phyloP scores from a whole-genome alignment of 2,329 filamentous ascomycete species.

The Ramichloridium luteum region DNA sequence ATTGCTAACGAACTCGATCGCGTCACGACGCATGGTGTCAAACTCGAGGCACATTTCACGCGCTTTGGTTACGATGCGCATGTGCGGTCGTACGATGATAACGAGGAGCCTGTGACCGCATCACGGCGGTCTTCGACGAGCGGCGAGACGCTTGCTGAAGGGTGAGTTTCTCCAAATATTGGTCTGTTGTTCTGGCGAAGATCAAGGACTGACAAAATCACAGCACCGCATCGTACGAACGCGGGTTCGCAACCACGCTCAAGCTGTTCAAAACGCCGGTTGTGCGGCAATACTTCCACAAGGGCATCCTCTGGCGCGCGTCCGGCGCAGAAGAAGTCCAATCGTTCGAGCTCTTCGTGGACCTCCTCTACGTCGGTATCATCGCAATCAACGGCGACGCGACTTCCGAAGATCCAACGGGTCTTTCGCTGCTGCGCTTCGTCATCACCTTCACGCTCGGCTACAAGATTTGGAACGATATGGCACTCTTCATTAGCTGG shows the following conservation, averaged over 20 bases:
- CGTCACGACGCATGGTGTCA: constrained; percentile 41
- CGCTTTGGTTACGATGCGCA: constrained; percentile 52
- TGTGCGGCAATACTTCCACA: constrained; percentile 54
- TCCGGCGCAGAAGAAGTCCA: constrained; percentile 48
- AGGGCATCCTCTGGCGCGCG: constrained; percentile 51
- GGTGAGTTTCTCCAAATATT: not conserved
- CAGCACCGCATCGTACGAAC: constrained; percentile 6
- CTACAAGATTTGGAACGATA: constrained; percentile 46
- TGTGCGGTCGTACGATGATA: constrained; percentile 30
- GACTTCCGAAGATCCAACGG: constrained; percentile 44
- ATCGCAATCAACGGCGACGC: constrained; percentile 52
- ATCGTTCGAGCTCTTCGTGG: constrained; percentile 53
- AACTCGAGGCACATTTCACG: constrained; percentile 48
- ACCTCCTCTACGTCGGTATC: constrained; percentile 52
- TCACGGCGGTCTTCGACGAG: too few species aligned
- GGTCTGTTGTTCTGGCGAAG: not conserved
- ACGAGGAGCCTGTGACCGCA: constrained; percentile 1
- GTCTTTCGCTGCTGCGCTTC: constrained; percentile 46
- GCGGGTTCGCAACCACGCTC: constrained; percentile 28
- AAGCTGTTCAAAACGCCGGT: constrained; percentile 48
- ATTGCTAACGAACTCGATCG: constrained; percentile 43
- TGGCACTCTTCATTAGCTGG: constrained; percentile 1
- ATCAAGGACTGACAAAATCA: not conserved
- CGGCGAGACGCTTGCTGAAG: not conserved
- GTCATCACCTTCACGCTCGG: constrained; percentile 48